Base-by-base conservation (phyloP, 2,329 filamentous ascomycete species). In the Aphanocladium album region DNA sequence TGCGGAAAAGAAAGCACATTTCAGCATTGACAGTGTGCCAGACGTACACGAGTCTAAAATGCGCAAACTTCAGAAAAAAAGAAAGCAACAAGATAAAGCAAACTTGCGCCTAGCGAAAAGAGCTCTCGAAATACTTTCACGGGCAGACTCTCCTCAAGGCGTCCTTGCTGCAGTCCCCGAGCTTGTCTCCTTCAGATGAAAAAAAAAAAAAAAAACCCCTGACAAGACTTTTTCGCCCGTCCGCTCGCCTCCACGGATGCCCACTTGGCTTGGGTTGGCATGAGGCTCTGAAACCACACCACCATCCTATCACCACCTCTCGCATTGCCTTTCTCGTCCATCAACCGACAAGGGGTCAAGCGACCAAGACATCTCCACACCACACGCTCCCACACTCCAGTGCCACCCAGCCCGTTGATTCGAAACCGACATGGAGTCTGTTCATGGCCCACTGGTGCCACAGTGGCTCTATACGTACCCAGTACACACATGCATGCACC, bases 241-340 rank as follows among this genome's bases (percentile, higher is more conserved):
- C 25, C 27, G 25, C 5, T n/a, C n/a, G n/a, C n/a, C n/a, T n/a
- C n/a, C n/a, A n/a, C n/a, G n/a, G n/a, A 57, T 12, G 23, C 56
- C 56, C 46, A 58, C 46, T 58, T 58, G 35, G 56, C 25, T 27
- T 35, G 17, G 2, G n/a, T n/a, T 58, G 54, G 43, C 57, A 47
- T 30, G 50, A 54, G 57, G 23, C 57, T 60, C 50, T 60, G 57
- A 60, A 60, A 60, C 57, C 43, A 14, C 21, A 50, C 23, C 37
- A 19, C 23, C 50, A 55, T 30, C 57, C 50, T 49, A 46, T 60
- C 33, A 46, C 33, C 45, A 50, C 23, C 16, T 51, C 23, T 21
- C 35, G 23, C 12, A 33, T 12, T 9, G n/a, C 33, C 45, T 19
- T 49, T 57, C 51, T 33, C 47, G 14, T 37, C 41, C 45, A 23